These are phyloP conservation scores for Trametes hirsuta DNA, from an alignment of 1,284 basidiomycete genomes.

Conservation along the genomic window DNA sequence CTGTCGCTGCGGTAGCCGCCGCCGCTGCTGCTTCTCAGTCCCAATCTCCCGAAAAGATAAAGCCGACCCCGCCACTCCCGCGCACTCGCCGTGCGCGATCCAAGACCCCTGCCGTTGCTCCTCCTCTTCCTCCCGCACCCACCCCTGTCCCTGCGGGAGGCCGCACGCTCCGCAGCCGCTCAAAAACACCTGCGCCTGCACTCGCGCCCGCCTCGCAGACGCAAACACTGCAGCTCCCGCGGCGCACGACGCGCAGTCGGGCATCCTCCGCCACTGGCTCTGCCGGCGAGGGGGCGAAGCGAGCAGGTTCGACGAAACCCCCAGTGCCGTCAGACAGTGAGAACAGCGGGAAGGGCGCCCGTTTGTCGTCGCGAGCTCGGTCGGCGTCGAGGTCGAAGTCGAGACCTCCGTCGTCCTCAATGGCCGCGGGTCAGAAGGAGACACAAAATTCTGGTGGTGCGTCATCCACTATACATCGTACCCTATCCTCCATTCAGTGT, in stretches of 20 bases:
- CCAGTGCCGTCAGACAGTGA: background rate
- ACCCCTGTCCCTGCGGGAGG: background rate
- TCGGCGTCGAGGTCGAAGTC: conserved; percentile 3
- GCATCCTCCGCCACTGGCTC: background rate
- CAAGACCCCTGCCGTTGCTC: background rate
- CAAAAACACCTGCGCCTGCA: conserved; percentile 13
- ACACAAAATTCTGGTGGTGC: background rate
- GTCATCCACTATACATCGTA: background rate
- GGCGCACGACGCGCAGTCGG: conserved; percentile 14
- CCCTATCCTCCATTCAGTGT: too few relatives aligned
- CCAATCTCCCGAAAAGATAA: background rate
- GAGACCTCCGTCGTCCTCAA: background rate
- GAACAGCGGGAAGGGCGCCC: background rate
- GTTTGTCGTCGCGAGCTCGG: background rate
- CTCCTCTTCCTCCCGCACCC: background rate
- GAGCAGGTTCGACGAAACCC: conserved; percentile 11
- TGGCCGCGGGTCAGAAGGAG: background rate
- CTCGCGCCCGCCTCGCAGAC: background rate
- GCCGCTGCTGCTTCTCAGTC: background rate
- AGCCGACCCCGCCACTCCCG: conserved; percentile 6
- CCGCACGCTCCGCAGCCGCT: conserved; percentile 18
- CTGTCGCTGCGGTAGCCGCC: background rate
- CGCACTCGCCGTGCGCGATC: conserved; percentile 3
- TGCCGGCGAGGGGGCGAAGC: background rate
- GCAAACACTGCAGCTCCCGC: background rate